A percentile compares a stretch with the other conserved stretches of the same genome.
Conservation (phyloP, 2,329 filamentous ascomycete species). For the Bipolaris oryzae region DNA sequence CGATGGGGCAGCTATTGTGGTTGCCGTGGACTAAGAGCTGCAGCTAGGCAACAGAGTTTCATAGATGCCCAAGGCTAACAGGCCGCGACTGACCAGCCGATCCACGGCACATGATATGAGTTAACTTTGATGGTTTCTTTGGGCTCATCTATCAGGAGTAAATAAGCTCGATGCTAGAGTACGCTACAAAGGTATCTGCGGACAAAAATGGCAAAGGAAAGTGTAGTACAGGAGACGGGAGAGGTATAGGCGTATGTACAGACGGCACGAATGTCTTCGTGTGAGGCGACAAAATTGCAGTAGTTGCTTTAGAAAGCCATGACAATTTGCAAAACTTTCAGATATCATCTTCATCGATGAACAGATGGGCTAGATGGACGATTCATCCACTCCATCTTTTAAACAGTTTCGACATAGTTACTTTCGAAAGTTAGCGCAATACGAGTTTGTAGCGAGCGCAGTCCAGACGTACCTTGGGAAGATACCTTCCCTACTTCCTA, state of each 20-base stretch:
- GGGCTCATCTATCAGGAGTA: not conserved
- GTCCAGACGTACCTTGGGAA: slow-evolving; percentile 73
- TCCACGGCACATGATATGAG: no score
- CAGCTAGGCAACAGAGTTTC: no score
- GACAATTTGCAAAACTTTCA: not conserved
- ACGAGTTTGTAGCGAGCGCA: not conserved
- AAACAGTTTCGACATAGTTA: slow-evolving; percentile 51
- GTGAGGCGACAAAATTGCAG: not conserved
- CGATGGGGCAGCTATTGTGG: no score
- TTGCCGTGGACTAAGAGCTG: no score
- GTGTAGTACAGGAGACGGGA: not conserved
- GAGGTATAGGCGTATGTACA: not conserved
- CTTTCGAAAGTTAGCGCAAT: slow-evolving; percentile 23
- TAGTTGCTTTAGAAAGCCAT: not conserved
- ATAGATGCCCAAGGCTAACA: no score
- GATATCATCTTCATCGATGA: not conserved
- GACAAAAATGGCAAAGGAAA: not conserved
- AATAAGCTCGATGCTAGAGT: slow-evolving; percentile 1
- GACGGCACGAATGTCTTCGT: slow-evolving; percentile 26
- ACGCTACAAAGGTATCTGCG: slow-evolving; percentile 17
- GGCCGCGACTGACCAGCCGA: no score
- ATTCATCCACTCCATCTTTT: not conserved
- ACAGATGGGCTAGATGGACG: not conserved
- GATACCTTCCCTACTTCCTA: slow-evolving; percentile 84
- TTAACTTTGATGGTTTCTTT: not conserved